Conservation (phyloP, 257 asterid species). For the Solanum clarkiae region DNA sequence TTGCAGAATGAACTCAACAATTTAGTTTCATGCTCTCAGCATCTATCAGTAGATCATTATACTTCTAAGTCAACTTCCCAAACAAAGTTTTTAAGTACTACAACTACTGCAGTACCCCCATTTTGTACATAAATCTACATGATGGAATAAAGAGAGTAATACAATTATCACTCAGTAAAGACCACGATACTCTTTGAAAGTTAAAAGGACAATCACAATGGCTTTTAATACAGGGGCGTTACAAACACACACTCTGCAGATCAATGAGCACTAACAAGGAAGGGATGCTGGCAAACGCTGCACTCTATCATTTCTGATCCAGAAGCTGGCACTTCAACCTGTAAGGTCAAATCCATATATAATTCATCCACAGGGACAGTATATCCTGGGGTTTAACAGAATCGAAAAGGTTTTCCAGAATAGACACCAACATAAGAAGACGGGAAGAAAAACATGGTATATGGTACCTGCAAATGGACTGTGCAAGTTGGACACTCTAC, state of each 20-base stretch:
- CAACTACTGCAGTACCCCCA: background rate
- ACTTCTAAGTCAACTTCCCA: background rate
- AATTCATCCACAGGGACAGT: background rate
- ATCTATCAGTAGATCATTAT: background rate
- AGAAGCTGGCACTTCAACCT: background rate
- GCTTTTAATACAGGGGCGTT: background rate
- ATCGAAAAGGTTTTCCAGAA: background rate
- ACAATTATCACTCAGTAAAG: background rate
- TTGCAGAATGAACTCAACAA: background rate
- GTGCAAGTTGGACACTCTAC: conserved; percentile 92
- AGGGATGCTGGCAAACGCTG: conserved; percentile 57
- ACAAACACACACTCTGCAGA: background rate
- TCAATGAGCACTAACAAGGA: conserved; percentile 42
- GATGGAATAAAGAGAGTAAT: background rate
- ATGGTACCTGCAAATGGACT: conserved; percentile 61
- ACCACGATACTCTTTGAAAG: background rate
- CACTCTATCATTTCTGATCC: conserved; percentile 48
- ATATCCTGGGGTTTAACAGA: background rate
- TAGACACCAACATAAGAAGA: background rate
- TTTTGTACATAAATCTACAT: background rate
- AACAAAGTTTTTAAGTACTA: background rate
- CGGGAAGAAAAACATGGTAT: background rate
- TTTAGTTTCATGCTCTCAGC: background rate
- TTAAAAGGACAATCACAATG: background rate
- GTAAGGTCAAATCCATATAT: background rate